phyloP scores from a whole-genome alignment of 805 yeast species.

The Starmera amethionina region DNA sequence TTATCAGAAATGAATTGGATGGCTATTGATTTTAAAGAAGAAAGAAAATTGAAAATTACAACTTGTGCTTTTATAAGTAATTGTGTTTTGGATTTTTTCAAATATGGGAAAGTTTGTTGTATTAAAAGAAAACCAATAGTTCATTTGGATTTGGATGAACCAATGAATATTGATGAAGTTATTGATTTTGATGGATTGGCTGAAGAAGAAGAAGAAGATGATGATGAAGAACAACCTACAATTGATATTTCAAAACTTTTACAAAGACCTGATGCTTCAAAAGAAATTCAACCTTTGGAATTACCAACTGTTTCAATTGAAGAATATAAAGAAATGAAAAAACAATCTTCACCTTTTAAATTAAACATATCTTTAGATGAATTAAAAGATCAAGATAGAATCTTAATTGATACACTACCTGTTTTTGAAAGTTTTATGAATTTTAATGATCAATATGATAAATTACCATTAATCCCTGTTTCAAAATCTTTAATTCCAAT shows the following conservation, averaged over 20 bases:
- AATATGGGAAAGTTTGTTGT: slow-evolving; percentile 60
- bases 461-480: slow-evolving; percentile 39
- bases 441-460: slow-evolving; percentile 20
- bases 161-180: slow-evolving; percentile 4
- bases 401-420: slow-evolving; percentile 24
- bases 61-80: slow-evolving; percentile 62
- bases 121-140: slow-evolving; percentile 40
- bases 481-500: slow-evolving; percentile 56
- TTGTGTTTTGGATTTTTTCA: slow-evolving; percentile 73
- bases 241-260: slow-evolving; percentile 30
- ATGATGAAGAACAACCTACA: slow-evolving; percentile 8
- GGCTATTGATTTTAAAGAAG: slow-evolving; percentile 68
- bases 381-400: slow-evolving; percentile 22
- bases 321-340: slow-evolving; percentile 13
- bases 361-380: slow-evolving; percentile 21
- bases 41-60: slow-evolving; percentile 56
- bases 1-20: slow-evolving; percentile 79
- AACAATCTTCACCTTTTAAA: slow-evolving; percentile 21
- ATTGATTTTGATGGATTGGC: slow-evolving; percentile 8
- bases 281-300: slow-evolving; percentile 19
- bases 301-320: slow-evolving; percentile 23
- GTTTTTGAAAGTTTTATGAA: slow-evolving; percentile 19
- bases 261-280: slow-evolving; percentile 21
- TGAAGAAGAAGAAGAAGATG: slow-evolving; percentile 1
- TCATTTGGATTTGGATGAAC: slow-evolving; percentile 16